Evolutionary conservation across 1,284 basidiomycete genomes (phyloP).

Genomic region (Cystobasidiaceae sp.): DNA sequence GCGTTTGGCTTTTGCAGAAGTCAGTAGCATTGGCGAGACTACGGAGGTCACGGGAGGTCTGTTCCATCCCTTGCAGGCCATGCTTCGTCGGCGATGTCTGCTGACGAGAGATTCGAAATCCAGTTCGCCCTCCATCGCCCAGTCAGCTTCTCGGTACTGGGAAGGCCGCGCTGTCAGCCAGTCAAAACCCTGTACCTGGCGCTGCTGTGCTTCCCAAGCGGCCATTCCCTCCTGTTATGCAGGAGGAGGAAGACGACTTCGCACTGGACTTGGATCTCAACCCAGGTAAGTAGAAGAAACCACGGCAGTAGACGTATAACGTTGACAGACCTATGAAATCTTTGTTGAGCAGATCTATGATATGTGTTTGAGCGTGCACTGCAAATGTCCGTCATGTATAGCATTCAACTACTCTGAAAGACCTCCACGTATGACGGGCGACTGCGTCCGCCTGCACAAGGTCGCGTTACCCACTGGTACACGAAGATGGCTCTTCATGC

Average conservation of each 20-base stretch:
- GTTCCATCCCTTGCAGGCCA: not conserved
- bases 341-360: not conserved
- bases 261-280: slow-evolving; percentile 43
- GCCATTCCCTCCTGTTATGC: slow-evolving; percentile 21
- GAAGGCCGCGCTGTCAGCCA: slow-evolving; percentile 19
- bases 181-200: slow-evolving; percentile 6
- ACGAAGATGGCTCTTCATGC: no score
- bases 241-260: slow-evolving; percentile 37
- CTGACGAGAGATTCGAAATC: not conserved
- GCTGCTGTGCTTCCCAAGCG: slow-evolving; percentile 24
- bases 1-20: slow-evolving; percentile 39
- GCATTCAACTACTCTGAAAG: no score
- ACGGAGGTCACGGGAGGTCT: slow-evolving; percentile 37
- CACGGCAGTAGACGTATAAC: no score
- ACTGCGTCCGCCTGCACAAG: no score
- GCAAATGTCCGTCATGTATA: no score
- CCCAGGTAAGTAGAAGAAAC: slow-evolving; percentile 37
- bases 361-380: no score
- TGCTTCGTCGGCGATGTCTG: not conserved
- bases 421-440: no score
- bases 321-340: not conserved
- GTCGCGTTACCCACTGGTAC: no score
- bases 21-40: slow-evolving; percentile 37
- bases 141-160: not conserved
- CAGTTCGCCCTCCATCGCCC: slow-evolving; percentile 5